phyloP scores from a whole-genome alignment of 73 alveolate genomes.

The Paramecium primaurelia region DNA sequence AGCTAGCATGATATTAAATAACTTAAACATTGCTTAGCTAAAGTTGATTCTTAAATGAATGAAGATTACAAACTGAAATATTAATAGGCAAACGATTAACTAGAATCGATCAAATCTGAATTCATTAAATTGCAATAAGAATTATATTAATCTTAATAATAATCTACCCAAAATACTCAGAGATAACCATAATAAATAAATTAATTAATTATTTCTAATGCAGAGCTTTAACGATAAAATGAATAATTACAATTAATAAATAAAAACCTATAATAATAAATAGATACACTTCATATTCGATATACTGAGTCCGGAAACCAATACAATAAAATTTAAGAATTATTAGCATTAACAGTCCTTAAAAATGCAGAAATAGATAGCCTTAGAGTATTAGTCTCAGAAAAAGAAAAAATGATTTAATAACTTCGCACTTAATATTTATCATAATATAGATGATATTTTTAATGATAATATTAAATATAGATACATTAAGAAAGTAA shows the following conservation, averaged over 20 bases:
- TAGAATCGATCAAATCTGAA: not conserved
- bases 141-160: not conserved
- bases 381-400: not conserved
- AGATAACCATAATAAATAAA: not conserved
- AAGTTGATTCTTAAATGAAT: not conserved
- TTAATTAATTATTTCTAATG: not conserved
- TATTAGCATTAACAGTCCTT: not conserved
- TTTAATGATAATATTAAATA: not conserved
- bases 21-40: not conserved
- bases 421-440: not conserved
- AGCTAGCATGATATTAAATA: conserved; percentile 3
- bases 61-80: not conserved
- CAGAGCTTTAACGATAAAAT: not conserved
- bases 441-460: not conserved
- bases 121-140: not conserved
- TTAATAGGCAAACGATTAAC: not conserved
- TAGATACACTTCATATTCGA: not conserved
- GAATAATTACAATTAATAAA: not conserved
- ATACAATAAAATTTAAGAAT: not conserved
- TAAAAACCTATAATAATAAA: not conserved
- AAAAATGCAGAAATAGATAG: not conserved
- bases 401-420: not conserved
- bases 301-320: not conserved
- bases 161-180: not conserved
- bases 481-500: not conserved